Base-by-base conservation (phyloP, 139 green algal species). In the Micractinium conductrix region DNA sequence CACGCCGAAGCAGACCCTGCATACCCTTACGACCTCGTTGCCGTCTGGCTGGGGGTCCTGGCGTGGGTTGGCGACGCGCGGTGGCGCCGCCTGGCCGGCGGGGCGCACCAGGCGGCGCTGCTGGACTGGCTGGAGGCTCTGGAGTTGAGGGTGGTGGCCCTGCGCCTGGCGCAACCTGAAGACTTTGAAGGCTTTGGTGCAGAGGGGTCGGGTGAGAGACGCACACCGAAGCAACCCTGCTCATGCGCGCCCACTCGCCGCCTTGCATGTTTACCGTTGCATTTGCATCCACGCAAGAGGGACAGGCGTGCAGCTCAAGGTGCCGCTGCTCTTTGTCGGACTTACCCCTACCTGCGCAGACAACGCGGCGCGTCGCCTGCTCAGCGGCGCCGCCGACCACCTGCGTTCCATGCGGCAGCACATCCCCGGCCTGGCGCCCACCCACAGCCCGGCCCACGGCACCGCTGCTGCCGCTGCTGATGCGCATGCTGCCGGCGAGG, bases 61-160 rank as follows among this genome's bases (percentile, higher is more conserved):
- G 43, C 55, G 10, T 92, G 89, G 89, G 74, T 92, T 73, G 83
- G 37, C 2, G 87, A 92, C 76, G 67, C 85, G 10, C 78, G 89
- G 30, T 92, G 89, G 89, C 88, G 89, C n/a, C 74, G 84, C n/a
- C 86, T 92, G 58, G 58, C 74, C 48, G 26, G 21, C 14, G 81
- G 70, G 5, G 30, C 69, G 2, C 81, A 86, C 70, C 40, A 62
- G 14, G 45, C 53, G 5, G 69, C 70, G 0, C 53, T 86, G 53
- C 40, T 65, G 69, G 30, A 44, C 4, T 86, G 69, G 70, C 37
- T 80, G 55, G 81, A 86, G 68, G 81, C 38, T 16, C 40, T 86
- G 81, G 70, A 80, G 14, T 53, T 86, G 53, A 28, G 81, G 50
- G 81, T 86, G 70, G 53, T 73, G 69, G 81, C 69, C 5, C 81